Base-by-base conservation (phyloP, 1,284 basidiomycete genomes). In the Papiliotrema fonsecae region DNA sequence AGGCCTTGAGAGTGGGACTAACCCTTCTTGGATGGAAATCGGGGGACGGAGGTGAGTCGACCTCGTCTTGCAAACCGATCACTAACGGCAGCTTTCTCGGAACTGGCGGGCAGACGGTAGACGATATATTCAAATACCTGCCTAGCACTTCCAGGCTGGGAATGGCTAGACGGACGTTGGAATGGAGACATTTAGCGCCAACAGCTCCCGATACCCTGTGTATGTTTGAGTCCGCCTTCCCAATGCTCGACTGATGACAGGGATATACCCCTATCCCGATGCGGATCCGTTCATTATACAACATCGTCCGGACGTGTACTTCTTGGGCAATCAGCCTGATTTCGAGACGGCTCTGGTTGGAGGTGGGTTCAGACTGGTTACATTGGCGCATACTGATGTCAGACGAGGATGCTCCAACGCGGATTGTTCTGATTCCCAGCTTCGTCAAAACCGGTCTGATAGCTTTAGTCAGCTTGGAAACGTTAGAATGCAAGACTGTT, bases 151-250 rank as follows among this genome's bases (percentile, higher is more conserved):
- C 64, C n/a, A 78, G 86, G 21, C 71, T 97, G 32, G 79, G 79
- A 4, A 81, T 97, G 61, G 83, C 89, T 3, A 79, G 82, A 56
- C 79, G 85, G 42, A 93, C 90, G 14, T 77, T 99, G 11, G 82
- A 81, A 63, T 98, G 93, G 96, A 79, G 90, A 54, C 96, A 98
- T 73, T 82, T 97, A 61, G 94, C 96, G 10, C 96, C 96, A 0
- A 98, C 94, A 1, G 92, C 94, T 13, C 96, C 96, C 13, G 96
- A 99, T 72, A 99, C 96, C 1, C 79, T 99, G 1, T 97, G 79
- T 78, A 50, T 61, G 77, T 66, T 31, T n/a, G n/a, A n/a, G n/a
- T n/a, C n/a, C n/a, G n/a, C n/a, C n/a, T 28, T 27, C 25, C 14
- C 13, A 42, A 28, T 18, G 18, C 45, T 47, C 28, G 52, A n/a